Evolutionary conservation across 306 rosid species (phyloP), one percentile per base, ranked within the genome.

Genomic region (Calophaca sinica): DNA sequence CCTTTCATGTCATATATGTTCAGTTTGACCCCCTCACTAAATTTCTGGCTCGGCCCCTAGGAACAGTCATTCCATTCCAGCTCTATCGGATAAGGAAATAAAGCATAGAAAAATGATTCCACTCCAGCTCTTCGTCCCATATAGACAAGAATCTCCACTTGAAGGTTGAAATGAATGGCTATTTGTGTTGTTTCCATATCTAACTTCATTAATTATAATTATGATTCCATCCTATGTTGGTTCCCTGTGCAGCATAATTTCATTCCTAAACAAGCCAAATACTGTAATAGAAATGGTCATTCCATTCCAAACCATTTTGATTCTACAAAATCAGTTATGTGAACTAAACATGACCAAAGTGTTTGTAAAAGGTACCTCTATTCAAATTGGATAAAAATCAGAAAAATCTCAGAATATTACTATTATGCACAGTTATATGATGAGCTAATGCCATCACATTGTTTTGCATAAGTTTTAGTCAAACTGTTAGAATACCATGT

Each of bases 321-420:
- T 41, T 57, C 55, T 8, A 11, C 54, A 44, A 57, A 72, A 44
- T n/a, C 12, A n/a, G 55, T 7, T 29, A 15, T 10, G 52, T 28
- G 35, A 9, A 68, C 35, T 45, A 69, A 49, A 50, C 9, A 28
- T 49, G 46, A 6, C 48, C 52, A 31, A 71, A 39, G 12, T 29
- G 70, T 48, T 80, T 54, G 45, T 63, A 69, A 70, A 57, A 62
- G 68, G 67, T 3, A 10, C 20, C 38, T 9, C 64, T 7, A 62
- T 49, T 58, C 39, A 72, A 67, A 53, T 44, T 51, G 46, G 49
- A 52, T 5, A 62, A 67, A 15, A 65, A 28, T 51, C 14, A 36
- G 11, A 49, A 71, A 66, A 51, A 13, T 46, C 41, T 36, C 11
- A 31, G 7, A 64, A 54, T 8, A 26, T 41, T 9, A 32, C 12